A percentile compares a stretch with the other conserved stretches of the same genome.
Conservation (phyloP, 108 stramenopile genomes). For the Nitzschia palea region DNA sequence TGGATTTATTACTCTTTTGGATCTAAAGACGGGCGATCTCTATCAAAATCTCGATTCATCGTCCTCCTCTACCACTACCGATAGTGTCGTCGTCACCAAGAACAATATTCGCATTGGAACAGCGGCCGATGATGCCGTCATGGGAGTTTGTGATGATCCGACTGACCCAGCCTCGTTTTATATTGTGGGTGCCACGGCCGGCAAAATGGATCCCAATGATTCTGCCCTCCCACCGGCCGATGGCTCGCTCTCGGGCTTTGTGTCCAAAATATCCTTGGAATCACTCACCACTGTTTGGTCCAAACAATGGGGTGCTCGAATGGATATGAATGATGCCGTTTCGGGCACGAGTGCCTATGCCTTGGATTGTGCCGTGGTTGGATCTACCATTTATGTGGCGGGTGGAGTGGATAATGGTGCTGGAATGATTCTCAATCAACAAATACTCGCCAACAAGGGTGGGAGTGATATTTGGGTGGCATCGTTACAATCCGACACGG, state of each 20-base stretch:
- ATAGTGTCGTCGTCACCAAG: background rate
- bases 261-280: constrained; percentile 4
- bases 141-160: constrained; percentile 26
- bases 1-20: constrained; percentile 20
- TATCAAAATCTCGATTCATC: too few relatives aligned
- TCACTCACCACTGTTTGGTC: constrained; percentile 7
- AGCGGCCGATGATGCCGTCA: constrained; percentile 15
- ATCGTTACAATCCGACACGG: constrained; percentile 16
- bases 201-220: background rate
- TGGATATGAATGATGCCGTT: background rate
- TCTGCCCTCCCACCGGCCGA: background rate
- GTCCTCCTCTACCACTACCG: background rate
- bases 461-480: constrained; percentile 41
- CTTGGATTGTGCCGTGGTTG: constrained; percentile 22
- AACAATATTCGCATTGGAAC: constrained; percentile 16
- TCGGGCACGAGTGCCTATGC: constrained; percentile 4
- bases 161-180: constrained; percentile 19
- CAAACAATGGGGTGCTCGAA: constrained; percentile 9
- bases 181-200: constrained; percentile 25
- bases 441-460: constrained; percentile 6
- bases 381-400: constrained; percentile 19
- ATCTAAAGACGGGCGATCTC: background rate
- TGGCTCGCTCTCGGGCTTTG: constrained; percentile 9
- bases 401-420: constrained; percentile 26
- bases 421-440: background rate